Percentiles rank a stretch among this genome's conserved stretches.
These are phyloP conservation scores for Chionographis japonica DNA, from an alignment of 106 monocot genomes.

Conservation along the genomic window DNA sequence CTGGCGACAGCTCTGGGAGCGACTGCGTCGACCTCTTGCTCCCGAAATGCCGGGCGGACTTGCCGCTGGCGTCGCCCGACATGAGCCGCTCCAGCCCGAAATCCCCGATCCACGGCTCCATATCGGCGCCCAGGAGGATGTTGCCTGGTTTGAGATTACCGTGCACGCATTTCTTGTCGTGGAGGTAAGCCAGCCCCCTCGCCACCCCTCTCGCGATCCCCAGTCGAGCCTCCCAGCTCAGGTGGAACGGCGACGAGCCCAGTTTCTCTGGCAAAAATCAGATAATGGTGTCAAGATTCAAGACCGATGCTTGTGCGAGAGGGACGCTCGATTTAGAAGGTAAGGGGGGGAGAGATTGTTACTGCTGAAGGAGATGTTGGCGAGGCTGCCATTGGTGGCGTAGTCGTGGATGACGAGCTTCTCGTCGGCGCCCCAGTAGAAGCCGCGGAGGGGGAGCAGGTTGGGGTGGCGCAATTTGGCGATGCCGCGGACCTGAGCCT, in stretches of 20 bases:
- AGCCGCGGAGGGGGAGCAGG: slow-evolving; percentile 69
- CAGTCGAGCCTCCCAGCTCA: slow-evolving; percentile 61
- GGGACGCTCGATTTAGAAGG: not conserved
- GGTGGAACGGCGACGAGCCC: slow-evolving; percentile 57
- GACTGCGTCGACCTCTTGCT: slow-evolving; percentile 87
- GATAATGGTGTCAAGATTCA: not conserved
- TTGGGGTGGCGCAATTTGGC: slow-evolving; percentile 84
- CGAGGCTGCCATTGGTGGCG: slow-evolving; percentile 89
- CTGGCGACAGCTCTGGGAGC: slow-evolving; percentile 52
- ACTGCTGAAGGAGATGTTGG: slow-evolving; percentile 87
- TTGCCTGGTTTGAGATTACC: slow-evolving; percentile 92
- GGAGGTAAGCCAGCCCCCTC: slow-evolving; percentile 70
- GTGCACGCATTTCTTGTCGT: slow-evolving; percentile 91
- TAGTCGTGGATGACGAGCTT: slow-evolving; percentile 91
- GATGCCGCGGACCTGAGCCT: slow-evolving; percentile 65
- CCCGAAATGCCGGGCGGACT: slow-evolving; percentile 67
- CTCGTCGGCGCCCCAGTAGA: slow-evolving; percentile 97
- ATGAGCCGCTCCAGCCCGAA: slow-evolving; percentile 74
- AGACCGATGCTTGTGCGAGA: not conserved
- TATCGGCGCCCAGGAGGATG: slow-evolving; percentile 54
- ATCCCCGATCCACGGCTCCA: slow-evolving; percentile 75
- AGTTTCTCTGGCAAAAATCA: slow-evolving; percentile 50
- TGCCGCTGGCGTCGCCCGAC: slow-evolving; percentile 17
- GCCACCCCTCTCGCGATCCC: slow-evolving; percentile 81
- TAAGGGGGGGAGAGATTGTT: slow-evolving; percentile 6